Base-by-base conservation (phyloP, 2,329 filamentous ascomycete genomes). In the Fusarium concolor region DNA sequence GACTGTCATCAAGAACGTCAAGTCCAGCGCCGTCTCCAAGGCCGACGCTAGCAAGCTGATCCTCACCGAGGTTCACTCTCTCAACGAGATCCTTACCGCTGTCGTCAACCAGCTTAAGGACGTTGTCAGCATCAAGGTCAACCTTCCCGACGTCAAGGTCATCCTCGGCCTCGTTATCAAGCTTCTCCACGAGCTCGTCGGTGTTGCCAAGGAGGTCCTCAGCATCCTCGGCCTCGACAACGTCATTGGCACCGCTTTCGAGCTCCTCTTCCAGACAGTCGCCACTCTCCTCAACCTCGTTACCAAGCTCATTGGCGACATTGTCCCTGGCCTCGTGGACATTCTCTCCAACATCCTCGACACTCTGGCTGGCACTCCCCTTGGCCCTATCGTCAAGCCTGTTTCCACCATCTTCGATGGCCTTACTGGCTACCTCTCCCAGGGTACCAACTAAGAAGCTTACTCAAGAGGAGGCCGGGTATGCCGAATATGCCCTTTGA, bases 101-200 rank as follows among this genome's bases (percentile, higher is more conserved):
- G 51, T 62, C 6, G 57, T 67, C 31, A 31, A 22, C 41, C 62
- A 67, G 50, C 57, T 67, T 28, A 67, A 51, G 37, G 51, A 52
- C 15, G 45, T 67, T 31, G 57, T 52, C 29, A 57, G 28, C 31
- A 41, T 67, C 22, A 26, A 67, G 2, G 22, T 67, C 51, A 29
- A 41, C 18, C 2, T 50, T 5, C 50, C 57, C 9, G 64, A 67
- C 15, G 62, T 67, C 46, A 44, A 63, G 51, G 8, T 31, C 29
- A 67, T 67, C 15, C 46, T 67, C 20, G 46, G 37, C 15, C 63
- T 67, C 1, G 57, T 67, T 7, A 46, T 67, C 17, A 37, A 51
- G 18, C 62, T 67, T 5, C 38, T 67, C 11, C 12, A 67, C 28
- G 63, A 67, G 46, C 20, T 67, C 11, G 49, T 67, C 6, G 12